phyloP scores from a whole-genome alignment of 257 asterid genomes.

The Anisodus tanguticus region DNA sequence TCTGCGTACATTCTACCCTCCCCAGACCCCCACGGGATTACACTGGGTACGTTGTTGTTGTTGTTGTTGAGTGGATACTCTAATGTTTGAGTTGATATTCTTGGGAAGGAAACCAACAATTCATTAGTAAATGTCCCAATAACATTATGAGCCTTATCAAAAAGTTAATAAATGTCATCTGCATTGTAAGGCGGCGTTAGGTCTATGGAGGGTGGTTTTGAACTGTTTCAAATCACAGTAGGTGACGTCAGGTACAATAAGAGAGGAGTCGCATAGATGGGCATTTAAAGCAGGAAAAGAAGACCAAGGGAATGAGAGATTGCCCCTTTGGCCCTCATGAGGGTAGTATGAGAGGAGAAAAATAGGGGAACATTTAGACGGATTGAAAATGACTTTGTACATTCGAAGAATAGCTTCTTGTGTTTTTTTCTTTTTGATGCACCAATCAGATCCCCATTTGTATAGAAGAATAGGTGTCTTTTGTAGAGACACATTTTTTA shows the following conservation, averaged over 20 bases:
- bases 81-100: background rate
- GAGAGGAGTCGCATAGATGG: background rate
- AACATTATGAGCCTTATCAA: background rate
- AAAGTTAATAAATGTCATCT: background rate
- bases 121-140: background rate
- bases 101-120: background rate
- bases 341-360: background rate
- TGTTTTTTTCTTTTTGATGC: background rate
- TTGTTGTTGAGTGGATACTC: background rate
- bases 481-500: background rate
- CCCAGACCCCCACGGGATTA: no score
- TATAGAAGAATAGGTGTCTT: background rate
- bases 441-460: background rate
- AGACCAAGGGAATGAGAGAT: background rate
- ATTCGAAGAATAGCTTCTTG: background rate
- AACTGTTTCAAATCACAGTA: background rate
- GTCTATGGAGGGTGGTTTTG: background rate
- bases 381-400: background rate
- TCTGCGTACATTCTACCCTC: no score
- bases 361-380: background rate
- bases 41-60: no score
- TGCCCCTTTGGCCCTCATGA: background rate
- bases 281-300: slow-evolving; percentile 11
- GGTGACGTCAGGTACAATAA: background rate
- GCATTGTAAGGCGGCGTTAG: background rate